Conservation (phyloP, 2,329 filamentous ascomycete genomes). For the Talaromyces albobiverticillius region DNA sequence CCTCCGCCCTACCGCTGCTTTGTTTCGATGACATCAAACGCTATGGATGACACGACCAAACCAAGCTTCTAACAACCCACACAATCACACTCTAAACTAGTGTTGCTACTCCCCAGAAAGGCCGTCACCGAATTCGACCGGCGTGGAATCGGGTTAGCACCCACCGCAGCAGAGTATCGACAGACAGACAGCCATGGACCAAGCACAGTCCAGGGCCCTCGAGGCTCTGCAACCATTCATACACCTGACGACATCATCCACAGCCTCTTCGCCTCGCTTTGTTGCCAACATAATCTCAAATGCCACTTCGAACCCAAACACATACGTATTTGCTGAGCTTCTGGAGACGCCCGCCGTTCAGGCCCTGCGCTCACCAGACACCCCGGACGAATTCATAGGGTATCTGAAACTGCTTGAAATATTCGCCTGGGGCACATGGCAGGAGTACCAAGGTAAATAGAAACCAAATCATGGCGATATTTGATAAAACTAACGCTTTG, state of each 20-base stretch:
- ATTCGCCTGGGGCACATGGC: constrained; percentile 90
- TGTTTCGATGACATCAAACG: not conserved
- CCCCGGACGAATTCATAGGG: constrained; percentile 59
- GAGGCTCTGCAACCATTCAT: constrained; percentile 78
- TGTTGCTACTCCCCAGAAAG: too few species aligned
- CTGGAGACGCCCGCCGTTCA: constrained; percentile 77
- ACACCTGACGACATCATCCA: constrained; percentile 80
- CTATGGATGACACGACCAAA: not conserved
- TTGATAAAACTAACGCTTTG: not conserved
- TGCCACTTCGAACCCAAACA: constrained; percentile 85
- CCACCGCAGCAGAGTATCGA: too few species aligned
- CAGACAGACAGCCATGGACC: constrained; percentile 38
- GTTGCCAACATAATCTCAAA: constrained; percentile 81
- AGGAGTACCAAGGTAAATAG: constrained; percentile 65
- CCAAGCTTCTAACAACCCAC: too few species aligned
- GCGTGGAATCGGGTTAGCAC: too few species aligned
- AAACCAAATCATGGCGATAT: not conserved
- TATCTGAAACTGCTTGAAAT: constrained; percentile 75
- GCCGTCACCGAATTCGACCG: too few species aligned
- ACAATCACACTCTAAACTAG: too few species aligned
- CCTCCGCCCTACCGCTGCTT: not conserved
- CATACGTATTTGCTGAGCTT: constrained; percentile 93
- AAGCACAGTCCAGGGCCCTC: constrained; percentile 51
- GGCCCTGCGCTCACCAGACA: constrained; percentile 55
- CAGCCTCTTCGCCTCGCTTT: constrained; percentile 66